Conservation (phyloP, 345 rosid genomes). For the Isatis tinctoria region DNA sequence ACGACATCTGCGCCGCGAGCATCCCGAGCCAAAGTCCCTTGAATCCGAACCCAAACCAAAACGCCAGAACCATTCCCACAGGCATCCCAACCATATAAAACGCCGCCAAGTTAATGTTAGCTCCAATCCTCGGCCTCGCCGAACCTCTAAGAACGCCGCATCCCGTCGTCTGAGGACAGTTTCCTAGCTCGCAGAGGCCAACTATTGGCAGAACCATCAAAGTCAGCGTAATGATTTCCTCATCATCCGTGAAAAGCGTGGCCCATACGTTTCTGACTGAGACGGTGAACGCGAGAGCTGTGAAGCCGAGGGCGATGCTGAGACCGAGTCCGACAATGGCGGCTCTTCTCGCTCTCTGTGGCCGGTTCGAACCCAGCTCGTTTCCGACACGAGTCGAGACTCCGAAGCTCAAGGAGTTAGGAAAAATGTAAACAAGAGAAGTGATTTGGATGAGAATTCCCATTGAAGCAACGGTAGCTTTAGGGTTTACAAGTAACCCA, state of each 20-base stretch:
- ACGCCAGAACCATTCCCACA: slow-evolving; percentile 6
- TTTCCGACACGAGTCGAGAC: slow-evolving; percentile 28
- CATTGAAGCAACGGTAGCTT: slow-evolving; percentile 29
- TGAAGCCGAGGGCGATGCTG: slow-evolving; percentile 25
- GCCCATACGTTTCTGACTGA: slow-evolving; percentile 27
- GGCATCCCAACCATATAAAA: slow-evolving; percentile 29
- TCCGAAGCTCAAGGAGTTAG: slow-evolving; percentile 23
- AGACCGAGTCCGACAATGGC: slow-evolving; percentile 30
- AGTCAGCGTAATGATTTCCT: slow-evolving; percentile 7
- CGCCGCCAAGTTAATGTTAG: slow-evolving; percentile 7
- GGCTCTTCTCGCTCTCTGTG: slow-evolving; percentile 16
- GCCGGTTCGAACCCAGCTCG: slow-evolving; percentile 25
- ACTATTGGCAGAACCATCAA: slow-evolving; percentile 19
- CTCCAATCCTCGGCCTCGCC: slow-evolving; percentile 30
- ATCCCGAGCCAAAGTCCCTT: slow-evolving; percentile 33
- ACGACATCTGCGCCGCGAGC: slow-evolving; percentile 26
- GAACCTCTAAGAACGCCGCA: slow-evolving; percentile 22
- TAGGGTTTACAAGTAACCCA: slow-evolving; percentile 20
- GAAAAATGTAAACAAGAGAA: slow-evolving; percentile 30
- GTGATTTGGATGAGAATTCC: slow-evolving; percentile 31
- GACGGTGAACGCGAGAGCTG: slow-evolving; percentile 11
- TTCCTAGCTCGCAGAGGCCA: slow-evolving; percentile 32
- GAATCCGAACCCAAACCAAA: slow-evolving; percentile 21
- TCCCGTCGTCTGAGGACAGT: slow-evolving; percentile 30
- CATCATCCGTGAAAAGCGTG: slow-evolving; percentile 14